These are phyloP conservation scores for Mucor velutinosus DNA, from an alignment of 371 early-diverging fungal species.

Conservation along the genomic window DNA sequence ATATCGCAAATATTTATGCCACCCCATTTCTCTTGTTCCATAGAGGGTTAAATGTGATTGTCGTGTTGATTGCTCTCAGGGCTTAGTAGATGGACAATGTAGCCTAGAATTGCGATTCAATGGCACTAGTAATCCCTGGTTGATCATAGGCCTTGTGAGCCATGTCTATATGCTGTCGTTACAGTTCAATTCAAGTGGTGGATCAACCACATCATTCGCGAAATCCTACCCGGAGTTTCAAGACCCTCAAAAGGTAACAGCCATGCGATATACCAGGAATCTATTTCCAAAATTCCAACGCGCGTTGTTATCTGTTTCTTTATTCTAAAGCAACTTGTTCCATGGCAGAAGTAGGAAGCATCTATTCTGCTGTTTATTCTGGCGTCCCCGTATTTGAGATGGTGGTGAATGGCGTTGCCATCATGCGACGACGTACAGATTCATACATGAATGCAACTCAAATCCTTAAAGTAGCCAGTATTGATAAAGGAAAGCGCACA, in stretches of 20 bases:
- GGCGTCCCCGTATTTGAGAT: constrained; percentile 87
- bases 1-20: too few species aligned
- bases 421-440: constrained; percentile 91
- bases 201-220: too few species aligned
- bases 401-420: constrained; percentile 78
- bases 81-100: too few species aligned
- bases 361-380: constrained; percentile 80
- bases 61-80: too few species aligned
- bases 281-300: not conserved
- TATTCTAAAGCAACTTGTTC: not conserved
- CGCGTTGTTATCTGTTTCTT: not conserved
- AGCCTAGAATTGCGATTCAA: too few species aligned
- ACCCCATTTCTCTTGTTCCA: too few species aligned
- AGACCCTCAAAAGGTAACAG: not conserved
- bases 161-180: too few species aligned
- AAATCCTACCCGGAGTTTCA: too few species aligned
- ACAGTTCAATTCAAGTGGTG: too few species aligned
- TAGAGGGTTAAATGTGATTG: too few species aligned
- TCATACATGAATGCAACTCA: constrained; percentile 96
- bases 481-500: constrained; percentile 91
- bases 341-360: constrained; percentile 30
- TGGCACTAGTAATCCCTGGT: too few species aligned
- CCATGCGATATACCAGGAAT: not conserved
- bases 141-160: too few species aligned
- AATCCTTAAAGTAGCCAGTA: constrained; percentile 94